Evolutionary conservation across 2,329 filamentous ascomycete genomes (phyloP).

Genomic region (Trichoderma endophyticum): DNA sequence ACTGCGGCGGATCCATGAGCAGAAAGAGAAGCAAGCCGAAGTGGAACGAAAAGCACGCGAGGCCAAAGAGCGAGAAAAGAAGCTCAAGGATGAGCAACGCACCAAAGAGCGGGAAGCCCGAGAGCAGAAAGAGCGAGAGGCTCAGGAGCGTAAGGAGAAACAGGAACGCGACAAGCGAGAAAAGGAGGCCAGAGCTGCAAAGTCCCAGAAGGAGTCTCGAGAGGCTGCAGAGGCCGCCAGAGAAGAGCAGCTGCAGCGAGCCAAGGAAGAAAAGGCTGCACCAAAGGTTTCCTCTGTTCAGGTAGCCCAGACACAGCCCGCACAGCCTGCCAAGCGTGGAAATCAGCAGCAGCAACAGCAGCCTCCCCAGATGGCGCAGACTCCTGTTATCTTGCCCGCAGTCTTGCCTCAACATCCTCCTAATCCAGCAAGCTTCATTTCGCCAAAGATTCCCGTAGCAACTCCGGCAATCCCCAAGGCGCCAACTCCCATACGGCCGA

Average conservation of each 20-base stretch:
- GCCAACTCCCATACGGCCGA: conserved; percentile 72
- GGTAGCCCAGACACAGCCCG: conserved; percentile 24
- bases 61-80: conserved; percentile 69
- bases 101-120: conserved; percentile 75
- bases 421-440: conserved; percentile 59
- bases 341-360: background rate
- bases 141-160: conserved; percentile 59
- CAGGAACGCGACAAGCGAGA: conserved; percentile 62
- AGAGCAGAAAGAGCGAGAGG: conserved; percentile 69
- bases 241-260: conserved; percentile 44
- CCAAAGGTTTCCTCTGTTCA: conserved; percentile 40
- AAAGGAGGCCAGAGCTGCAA: conserved; percentile 54
- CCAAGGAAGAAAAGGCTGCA: conserved; percentile 61
- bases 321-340: conserved; percentile 23
- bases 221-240: conserved; percentile 47
- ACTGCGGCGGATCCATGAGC: conserved; percentile 73
- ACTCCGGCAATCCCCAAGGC: conserved; percentile 81
- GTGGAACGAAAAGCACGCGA: conserved; percentile 73
- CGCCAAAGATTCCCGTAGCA: conserved; percentile 74
- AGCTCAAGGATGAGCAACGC: conserved; percentile 76
- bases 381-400: conserved; percentile 43
- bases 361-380: conserved; percentile 30
- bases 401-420: conserved; percentile 59
- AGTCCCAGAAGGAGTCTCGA: conserved; percentile 57
- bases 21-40: conserved; percentile 81